Evolutionary conservation across 2,329 filamentous ascomycete genomes (phyloP).

Genomic region (Cercospora beticola): DNA sequence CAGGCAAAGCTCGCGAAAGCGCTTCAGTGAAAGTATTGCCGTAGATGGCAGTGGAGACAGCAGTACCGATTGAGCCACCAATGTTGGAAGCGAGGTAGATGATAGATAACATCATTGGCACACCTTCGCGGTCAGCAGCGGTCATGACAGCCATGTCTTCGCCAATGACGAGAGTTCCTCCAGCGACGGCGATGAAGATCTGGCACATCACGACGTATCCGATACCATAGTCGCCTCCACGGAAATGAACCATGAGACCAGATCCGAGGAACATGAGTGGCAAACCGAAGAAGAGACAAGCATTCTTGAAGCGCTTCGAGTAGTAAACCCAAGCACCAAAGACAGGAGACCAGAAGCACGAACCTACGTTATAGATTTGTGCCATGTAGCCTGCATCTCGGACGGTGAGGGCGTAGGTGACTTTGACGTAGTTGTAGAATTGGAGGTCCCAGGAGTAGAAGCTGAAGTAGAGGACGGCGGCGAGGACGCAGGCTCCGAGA

Average conservation of each 20-base stretch:
- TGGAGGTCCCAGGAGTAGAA: slow-evolving; percentile 45
- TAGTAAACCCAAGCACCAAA: slow-evolving; percentile 50
- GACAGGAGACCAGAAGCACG: slow-evolving; percentile 47
- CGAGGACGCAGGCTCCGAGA: slow-evolving; percentile 47
- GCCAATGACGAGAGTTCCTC: slow-evolving; percentile 55
- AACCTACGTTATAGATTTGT: slow-evolving; percentile 41
- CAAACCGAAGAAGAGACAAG: slow-evolving; percentile 39
- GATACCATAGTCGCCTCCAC: slow-evolving; percentile 42
- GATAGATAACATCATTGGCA: slow-evolving; percentile 41
- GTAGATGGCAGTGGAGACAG: slow-evolving; percentile 34
- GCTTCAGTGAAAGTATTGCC: slow-evolving; percentile 32
- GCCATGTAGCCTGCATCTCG: slow-evolving; percentile 33
- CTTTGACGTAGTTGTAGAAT: slow-evolving; percentile 50
- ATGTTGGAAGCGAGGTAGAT: slow-evolving; percentile 35
- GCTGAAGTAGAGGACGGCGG: slow-evolving; percentile 47
- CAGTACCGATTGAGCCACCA: slow-evolving; percentile 32
- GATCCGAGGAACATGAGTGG: slow-evolving; percentile 37
- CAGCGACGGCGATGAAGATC: slow-evolving; percentile 56
- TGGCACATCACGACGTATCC: slow-evolving; percentile 57
- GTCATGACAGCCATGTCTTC: slow-evolving; percentile 60
- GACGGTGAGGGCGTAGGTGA: slow-evolving; percentile 46
- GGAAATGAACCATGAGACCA: slow-evolving; percentile 41
- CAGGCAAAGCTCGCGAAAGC: slow-evolving; percentile 17
- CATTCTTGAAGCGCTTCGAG: slow-evolving; percentile 53
- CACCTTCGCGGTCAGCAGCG: slow-evolving; percentile 33